phyloP scores from a whole-genome alignment of 2,329 filamentous ascomycete genomes.

The Cladosporium sp. region DNA sequence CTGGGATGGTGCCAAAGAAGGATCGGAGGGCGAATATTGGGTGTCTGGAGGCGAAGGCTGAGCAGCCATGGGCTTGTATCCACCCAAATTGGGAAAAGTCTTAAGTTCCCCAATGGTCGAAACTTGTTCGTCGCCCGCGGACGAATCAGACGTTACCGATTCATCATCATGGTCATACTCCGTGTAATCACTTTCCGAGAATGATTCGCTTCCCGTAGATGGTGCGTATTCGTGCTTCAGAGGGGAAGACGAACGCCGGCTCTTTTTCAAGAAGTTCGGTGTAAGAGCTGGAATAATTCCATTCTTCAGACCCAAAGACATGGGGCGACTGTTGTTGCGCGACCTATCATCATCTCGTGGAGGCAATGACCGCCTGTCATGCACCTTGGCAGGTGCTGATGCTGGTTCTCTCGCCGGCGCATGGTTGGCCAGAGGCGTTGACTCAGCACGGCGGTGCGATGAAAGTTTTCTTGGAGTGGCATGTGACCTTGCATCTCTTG shows the following conservation, averaged over 20 bases:
- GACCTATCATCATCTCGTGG: constrained; percentile 2
- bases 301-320: constrained; percentile 30
- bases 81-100: constrained; percentile 36
- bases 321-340: constrained; percentile 8
- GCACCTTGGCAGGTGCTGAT: constrained; percentile 40
- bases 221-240: constrained; percentile 97
- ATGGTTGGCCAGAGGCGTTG: constrained; percentile 22
- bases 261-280: constrained; percentile 43
- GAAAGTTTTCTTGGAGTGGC: constrained; percentile 16
- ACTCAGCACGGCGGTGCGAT: constrained; percentile 22
- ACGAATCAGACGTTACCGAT: constrained; percentile 52
- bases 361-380: constrained; percentile 29
- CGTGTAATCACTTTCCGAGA: constrained; percentile 59
- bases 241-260: constrained; percentile 83
- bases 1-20: constrained; percentile 74
- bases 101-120: constrained; percentile 38
- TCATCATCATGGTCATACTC: constrained; percentile 51
- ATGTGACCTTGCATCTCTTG: background rate
- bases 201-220: constrained; percentile 69
- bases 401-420: constrained; percentile 27
- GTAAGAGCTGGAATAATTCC: constrained; percentile 38
- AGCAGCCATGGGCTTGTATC: constrained; percentile 38
- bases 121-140: constrained; percentile 47
- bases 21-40: constrained; percentile 42
- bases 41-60: constrained; percentile 30